Base-by-base conservation (phyloP, 2,329 filamentous ascomycete genomes). In the Daldinia sp. region DNA sequence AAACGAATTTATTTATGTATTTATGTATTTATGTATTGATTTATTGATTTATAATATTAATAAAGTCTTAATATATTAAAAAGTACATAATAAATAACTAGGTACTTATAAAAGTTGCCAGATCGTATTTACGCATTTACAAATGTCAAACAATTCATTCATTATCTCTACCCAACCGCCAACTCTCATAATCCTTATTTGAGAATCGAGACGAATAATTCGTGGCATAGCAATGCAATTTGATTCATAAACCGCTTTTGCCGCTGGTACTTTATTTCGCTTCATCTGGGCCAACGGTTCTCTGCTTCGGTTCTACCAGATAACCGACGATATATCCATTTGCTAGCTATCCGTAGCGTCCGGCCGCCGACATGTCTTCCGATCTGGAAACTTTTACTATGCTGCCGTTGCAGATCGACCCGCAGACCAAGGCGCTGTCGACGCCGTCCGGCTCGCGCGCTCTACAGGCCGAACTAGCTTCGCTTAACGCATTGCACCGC, bases 401-500 rank as follows among this genome's bases (percentile, higher is more conserved):
- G 72, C 88, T 96, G 74, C 91, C 93, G 34, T 83, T 99, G 54
- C 82, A 87, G 66, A 85, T 98, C 77, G 91, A 97, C 81, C 87
- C 92, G n/a, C 78, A 87, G 69, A 90, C 90, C 74, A 96, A 97
- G 82, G 82, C 88, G 71, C 83, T 98, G 75, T 81, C 83, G 66
- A 78, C 82, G 17, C 75, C 82, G 60, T 75, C 80, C 61, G 70
- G 75, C 23, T 68, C 76, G 49, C 74, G 78, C 19, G 72, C 80
- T 9, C 83, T 93, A 30, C 80, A 82, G 54, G 77, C 83, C 69
- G 90, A 93, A 76, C 87, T 97, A 69, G 79, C 84, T 30, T 81
- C 87, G 39, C 87, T 98, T 64, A 97, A 97, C 83, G 74, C 78
- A 51, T 87, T 97, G 51, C 92, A 96, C 86, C 87, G 88, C 70